Evolutionary conservation across 2,329 filamentous ascomycete genomes (phyloP), one percentile per base, ranked within the genome.

Genomic region (Sphaerulina vaccinii): DNA sequence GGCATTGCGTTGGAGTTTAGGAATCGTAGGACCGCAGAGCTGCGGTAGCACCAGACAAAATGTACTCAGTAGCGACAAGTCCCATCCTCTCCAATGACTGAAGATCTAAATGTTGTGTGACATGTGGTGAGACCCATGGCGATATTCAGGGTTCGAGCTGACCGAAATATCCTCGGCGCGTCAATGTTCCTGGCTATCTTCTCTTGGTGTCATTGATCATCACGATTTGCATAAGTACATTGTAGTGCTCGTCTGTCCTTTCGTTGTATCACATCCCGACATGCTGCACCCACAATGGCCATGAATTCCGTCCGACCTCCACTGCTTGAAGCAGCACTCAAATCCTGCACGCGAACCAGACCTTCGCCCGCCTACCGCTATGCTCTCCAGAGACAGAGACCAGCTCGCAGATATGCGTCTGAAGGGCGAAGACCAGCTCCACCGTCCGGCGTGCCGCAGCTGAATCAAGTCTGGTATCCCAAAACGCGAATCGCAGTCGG

Each of bases 401-500:
- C 49, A n/a, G 58, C 60, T 40, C 49, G 59, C 54, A 56, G 64
- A 62, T 59, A 56, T 51, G 49, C 62, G 16, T 62, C 62, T 24
- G 58, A 61, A 21, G 60, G 57, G 29, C 49, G 57, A 38, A 52
- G 55, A 32, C 58, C 59, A 32, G 59, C 62, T 19, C 32, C 36
- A 19, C 55, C 57, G 9, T 56, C 60, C 60, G 62, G 66, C 63
- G 51, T 63, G 58, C 62, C 68, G 52, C 68, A 68, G 64, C 58
- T 68, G 64, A 61, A 65, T 59, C 53, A 63, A 58, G 63, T 70
- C 37, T 63, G 65, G 51, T 62, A 63, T 56, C 71, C 73, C 40
- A 72, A 75, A 63, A 72, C 74, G 29, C 65, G 74, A 29, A 57
- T 77, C 40, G 69, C 70, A 2, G 66, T 73, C 7, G 75, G 78